These are phyloP conservation scores for Athelia psychrophila DNA, from an alignment of 1,284 basidiomycete genomes.

Conservation along the genomic window DNA sequence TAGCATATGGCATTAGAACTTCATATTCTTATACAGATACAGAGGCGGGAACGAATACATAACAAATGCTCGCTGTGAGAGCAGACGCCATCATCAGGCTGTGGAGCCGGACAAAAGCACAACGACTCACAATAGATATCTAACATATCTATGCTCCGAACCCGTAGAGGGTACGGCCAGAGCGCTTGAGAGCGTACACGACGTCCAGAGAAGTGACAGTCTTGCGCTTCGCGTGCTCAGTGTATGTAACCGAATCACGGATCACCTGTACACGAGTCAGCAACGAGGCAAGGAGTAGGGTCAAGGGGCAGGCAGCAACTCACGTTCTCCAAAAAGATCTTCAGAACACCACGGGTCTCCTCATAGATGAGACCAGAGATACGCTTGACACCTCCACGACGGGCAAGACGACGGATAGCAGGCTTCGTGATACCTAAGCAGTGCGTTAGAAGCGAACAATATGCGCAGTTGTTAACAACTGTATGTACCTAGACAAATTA, in stretches of 20 bases:
- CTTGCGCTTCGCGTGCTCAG: constrained; percentile 87
- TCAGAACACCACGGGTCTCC: constrained; percentile 73
- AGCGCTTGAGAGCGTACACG: constrained; percentile 82
- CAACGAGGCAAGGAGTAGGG: not conserved
- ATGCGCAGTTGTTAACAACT: not conserved
- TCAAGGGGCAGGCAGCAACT: constrained; percentile 31
- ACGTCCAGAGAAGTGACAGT: constrained; percentile 84
- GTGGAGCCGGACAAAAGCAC: not conserved
- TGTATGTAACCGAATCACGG: constrained; percentile 85
- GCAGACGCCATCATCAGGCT: no score
- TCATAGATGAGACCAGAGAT: constrained; percentile 72
- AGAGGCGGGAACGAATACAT: no score
- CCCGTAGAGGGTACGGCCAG: constrained; percentile 77
- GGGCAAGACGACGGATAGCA: constrained; percentile 71
- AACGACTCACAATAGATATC: not conserved
- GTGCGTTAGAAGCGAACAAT: not conserved
- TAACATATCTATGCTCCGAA: constrained; percentile 58
- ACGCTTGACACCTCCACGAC: constrained; percentile 75
- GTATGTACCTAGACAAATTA: no score
- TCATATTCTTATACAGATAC: no score
- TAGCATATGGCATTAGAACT: no score
- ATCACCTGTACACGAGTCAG: constrained; percentile 43
- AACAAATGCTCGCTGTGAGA: no score
- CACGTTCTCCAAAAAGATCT: constrained; percentile 61
- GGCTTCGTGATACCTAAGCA: constrained; percentile 1